Percentiles rank a stretch among this genome's conserved stretches.
Conservation (phyloP, 176 grass and related monocot species). For the Calamus simplicifolius region DNA sequence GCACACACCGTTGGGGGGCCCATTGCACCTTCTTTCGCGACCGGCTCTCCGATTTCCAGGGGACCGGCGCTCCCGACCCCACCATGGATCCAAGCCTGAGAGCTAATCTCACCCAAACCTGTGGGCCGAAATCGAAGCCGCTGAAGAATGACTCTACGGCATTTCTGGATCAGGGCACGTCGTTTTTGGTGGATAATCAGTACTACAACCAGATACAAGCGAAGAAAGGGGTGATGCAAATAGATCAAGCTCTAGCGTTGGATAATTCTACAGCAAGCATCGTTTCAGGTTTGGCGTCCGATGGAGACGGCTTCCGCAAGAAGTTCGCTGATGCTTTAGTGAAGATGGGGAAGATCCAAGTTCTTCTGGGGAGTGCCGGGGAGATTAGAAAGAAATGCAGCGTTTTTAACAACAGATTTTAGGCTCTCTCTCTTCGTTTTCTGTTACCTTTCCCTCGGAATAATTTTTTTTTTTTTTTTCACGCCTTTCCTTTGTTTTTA, state of each 20-base stretch:
- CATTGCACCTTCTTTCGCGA: slow-evolving; percentile 42
- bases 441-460: no score
- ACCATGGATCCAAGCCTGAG: slow-evolving; percentile 20
- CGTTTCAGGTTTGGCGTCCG: slow-evolving; percentile 20
- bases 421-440: no score
- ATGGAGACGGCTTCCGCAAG: slow-evolving; percentile 14
- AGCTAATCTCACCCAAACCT: neutral
- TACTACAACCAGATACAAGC: slow-evolving; percentile 29
- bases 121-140: slow-evolving; percentile 11
- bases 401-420: no score
- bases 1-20: slow-evolving; percentile 45
- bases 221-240: slow-evolving; percentile 26
- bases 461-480: no score
- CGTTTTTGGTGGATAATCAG: slow-evolving; percentile 24
- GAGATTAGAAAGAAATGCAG: slow-evolving; percentile 50
- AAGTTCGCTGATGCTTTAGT: slow-evolving; percentile 37
- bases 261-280: slow-evolving; percentile 15
- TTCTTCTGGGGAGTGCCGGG: slow-evolving; percentile 31
- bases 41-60: slow-evolving; percentile 28
- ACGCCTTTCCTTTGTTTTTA: no score
- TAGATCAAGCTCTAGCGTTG: slow-evolving; percentile 43
- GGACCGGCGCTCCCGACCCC: slow-evolving; percentile 6
- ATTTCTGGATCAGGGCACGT: slow-evolving; percentile 36
- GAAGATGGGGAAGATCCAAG: slow-evolving; percentile 33
- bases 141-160: slow-evolving; percentile 7